Percentiles rank a stretch among this genome's conserved stretches.
phyloP scores from a whole-genome alignment of 257 asterid species.

The Ocimum tenuiflorum region DNA sequence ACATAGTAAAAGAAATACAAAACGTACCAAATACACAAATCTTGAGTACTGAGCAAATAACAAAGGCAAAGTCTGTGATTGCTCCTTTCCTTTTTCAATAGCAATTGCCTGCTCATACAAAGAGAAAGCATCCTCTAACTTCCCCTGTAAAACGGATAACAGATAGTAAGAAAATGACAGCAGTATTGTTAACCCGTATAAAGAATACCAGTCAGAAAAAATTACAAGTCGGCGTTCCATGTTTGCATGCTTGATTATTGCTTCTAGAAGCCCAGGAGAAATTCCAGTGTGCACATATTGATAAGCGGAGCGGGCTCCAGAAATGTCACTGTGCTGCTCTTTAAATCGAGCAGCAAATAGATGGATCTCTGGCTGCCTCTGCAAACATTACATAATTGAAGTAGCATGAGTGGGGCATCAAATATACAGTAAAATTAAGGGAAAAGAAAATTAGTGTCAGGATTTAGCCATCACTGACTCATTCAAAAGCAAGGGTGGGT shows the following conservation, averaged over 20 bases:
- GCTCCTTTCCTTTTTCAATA: constrained; percentile 94
- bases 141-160: constrained; percentile 51
- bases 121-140: constrained; percentile 70
- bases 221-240: constrained; percentile 89
- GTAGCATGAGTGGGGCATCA: background rate
- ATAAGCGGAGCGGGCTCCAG: constrained; percentile 90
- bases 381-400: constrained; percentile 16
- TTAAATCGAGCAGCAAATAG: constrained; percentile 84
- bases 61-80: constrained; percentile 76
- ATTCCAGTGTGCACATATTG: constrained; percentile 87
- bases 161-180: constrained; percentile 6
- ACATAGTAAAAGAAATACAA: too few species aligned
- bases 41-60: constrained; percentile 90
- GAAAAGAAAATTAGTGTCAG: too few species aligned
- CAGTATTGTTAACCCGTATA: background rate
- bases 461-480: too few species aligned
- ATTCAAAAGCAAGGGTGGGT: too few species aligned
- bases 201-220: constrained; percentile 9
- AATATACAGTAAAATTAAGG: too few species aligned
- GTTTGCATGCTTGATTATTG: constrained; percentile 88
- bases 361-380: constrained; percentile 98
- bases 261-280: constrained; percentile 96
- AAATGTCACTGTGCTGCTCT: constrained; percentile 75
- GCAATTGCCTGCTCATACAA: constrained; percentile 88
- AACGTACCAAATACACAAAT: constrained; percentile 63